Evolutionary conservation across 2,329 filamentous ascomycete species (phyloP), one percentile per base, ranked within the genome.

Genomic region (Proliferodiscus dingleyae): DNA sequence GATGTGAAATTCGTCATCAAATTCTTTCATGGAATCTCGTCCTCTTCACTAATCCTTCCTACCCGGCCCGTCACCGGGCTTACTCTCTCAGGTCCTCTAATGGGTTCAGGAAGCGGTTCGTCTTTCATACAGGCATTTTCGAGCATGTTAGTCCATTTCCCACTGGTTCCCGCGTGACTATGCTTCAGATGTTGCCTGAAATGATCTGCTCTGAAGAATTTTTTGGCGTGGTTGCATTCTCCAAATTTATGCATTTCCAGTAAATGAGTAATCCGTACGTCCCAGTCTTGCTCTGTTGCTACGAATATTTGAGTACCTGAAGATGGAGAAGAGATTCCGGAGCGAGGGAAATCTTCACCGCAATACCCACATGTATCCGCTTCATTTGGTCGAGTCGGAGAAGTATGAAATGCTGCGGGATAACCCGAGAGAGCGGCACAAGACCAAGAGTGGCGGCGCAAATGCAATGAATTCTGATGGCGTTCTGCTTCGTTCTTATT

Each of bases 171-270:
- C 29, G 87, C 88, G 68, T 97, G 93, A 65, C 89, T 96, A 66
- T 98, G 93, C 73, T 97, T 98, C 47, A 98, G 73, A 68, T 98
- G 93, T 67, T 98, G 93, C 49, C 93, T 83, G 74, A 98, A 98
- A 66, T 98, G 93, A 66, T 98, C 93, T 26, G 93, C 93, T 29
- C 93, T 81, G 71, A 87, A 98, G 66, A 98, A 98, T 66, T 97
- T 97, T 74, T 98, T 98, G 56, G 87, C 86, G 61, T 93, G 89
- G 66, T 98, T 98, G 77, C 93, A 98, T 69, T 97, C 93, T 52
- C 89, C 82, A 64, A 95, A 98, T 64, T 98, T 98, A 72, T 98
- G 93, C 53, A 89, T 80, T 58, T 87, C 84, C 61, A 89, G 90
- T 43, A 98, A 71, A 70, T 98, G 93, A 46, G 87, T 84, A 43